phyloP scores from a whole-genome alignment of 192 early-diverging fungal genomes.

The Gaertneriomyces semiglobifer region DNA sequence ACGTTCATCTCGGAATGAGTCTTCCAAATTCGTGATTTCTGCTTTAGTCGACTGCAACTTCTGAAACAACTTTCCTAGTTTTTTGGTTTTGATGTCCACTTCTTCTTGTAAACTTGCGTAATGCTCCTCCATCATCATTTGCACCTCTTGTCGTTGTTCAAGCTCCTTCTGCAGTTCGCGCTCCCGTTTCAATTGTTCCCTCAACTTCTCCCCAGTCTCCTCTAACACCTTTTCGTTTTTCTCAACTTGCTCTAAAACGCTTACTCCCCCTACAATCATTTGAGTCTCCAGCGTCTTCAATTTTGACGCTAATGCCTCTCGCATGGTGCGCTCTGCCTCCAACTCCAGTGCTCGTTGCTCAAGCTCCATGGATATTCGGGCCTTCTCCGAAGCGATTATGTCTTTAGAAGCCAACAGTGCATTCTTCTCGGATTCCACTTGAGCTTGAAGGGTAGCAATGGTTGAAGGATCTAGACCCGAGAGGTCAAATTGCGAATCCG shows the following conservation, averaged over 20 bases:
- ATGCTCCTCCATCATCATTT: conserved; percentile 58
- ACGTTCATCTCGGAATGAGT: conserved; percentile 57
- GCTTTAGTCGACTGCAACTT: conserved; percentile 50
- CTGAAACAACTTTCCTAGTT: conserved; percentile 57
- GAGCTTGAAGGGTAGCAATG: conserved; percentile 49
- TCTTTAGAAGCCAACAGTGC: conserved; percentile 55
- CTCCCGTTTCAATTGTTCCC: conserved; percentile 46
- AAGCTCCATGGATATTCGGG: conserved; percentile 50
- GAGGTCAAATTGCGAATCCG: conserved; percentile 28
- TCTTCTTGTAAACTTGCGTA: conserved; percentile 63
- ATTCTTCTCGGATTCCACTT: conserved; percentile 52
- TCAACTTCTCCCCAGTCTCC: conserved; percentile 37
- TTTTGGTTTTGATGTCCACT: conserved; percentile 61
- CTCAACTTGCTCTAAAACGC: conserved; percentile 51
- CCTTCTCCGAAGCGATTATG: conserved; percentile 55
- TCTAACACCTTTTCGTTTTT: conserved; percentile 49
- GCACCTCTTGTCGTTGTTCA: conserved; percentile 53
- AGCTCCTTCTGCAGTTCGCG: conserved; percentile 48
- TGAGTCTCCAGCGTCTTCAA: conserved; percentile 53
- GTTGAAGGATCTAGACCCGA: conserved; percentile 49
- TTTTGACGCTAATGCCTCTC: conserved; percentile 44
- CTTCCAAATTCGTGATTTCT: conserved; percentile 58
- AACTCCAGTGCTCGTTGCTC: conserved; percentile 49
- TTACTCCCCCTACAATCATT: conserved; percentile 56
- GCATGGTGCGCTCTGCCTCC: conserved; percentile 46